These are phyloP conservation scores for Cylindrotheca fusiformis DNA, from an alignment of 108 stramenopile genomes.

Conservation along the genomic window DNA sequence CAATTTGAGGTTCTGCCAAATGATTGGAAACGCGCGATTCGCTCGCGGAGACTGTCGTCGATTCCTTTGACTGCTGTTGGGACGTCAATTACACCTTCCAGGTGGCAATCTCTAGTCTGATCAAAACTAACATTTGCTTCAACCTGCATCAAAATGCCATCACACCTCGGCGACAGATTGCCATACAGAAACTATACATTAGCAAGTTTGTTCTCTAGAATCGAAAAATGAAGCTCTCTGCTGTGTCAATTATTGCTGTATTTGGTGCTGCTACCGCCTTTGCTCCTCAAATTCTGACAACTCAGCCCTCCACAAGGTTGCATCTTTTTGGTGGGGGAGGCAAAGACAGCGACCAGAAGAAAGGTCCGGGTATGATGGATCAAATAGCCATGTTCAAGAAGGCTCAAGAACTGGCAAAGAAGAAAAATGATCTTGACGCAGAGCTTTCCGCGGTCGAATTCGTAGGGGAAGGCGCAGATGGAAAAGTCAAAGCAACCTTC, in stretches of 20 bases:
- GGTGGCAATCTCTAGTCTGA: no score
- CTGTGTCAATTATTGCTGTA: background rate
- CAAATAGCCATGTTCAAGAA: slow-evolving; percentile 91
- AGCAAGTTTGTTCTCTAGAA: no score
- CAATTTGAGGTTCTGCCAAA: no score
- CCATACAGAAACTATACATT: no score
- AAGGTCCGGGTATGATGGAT: slow-evolving; percentile 84
- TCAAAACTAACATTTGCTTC: no score
- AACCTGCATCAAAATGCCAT: no score
- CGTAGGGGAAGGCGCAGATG: slow-evolving; percentile 52
- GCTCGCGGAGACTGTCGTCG: no score
- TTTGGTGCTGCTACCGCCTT: background rate
- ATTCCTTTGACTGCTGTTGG: no score
- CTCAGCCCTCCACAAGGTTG: background rate
- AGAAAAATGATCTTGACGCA: slow-evolving; percentile 70
- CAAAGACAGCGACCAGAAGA: slow-evolving; percentile 29
- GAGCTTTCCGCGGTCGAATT: slow-evolving; percentile 60
- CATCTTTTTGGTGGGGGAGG: slow-evolving; percentile 48
- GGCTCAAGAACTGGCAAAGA: slow-evolving; percentile 80
- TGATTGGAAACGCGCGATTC: no score
- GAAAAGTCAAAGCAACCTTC: slow-evolving; percentile 64
- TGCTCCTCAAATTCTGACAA: slow-evolving; percentile 1
- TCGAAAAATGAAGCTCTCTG: slow-evolving; percentile 3
- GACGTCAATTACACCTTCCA: no score
- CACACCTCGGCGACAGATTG: no score